Evolutionary conservation across 805 yeast genomes (phyloP).

Genomic region (Wickerhamiella slavikovae): DNA sequence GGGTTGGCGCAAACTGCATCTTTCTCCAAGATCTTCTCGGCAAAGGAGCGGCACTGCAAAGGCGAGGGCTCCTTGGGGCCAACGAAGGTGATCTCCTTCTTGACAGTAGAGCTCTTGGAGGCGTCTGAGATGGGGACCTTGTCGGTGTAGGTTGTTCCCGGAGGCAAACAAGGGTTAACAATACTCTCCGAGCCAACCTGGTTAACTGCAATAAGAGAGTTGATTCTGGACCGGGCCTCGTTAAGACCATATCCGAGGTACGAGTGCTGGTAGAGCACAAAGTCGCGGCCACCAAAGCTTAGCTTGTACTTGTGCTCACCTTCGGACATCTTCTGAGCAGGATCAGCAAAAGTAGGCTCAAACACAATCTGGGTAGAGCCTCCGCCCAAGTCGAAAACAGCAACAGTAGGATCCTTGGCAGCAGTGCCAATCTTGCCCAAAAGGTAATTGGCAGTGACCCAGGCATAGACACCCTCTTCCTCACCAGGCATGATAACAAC

Average conservation of each 20-base stretch:
- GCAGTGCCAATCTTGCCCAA: conserved; percentile 82
- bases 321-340: conserved; percentile 32
- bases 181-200: conserved; percentile 23
- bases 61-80: conserved; percentile 50
- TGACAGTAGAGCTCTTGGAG: conserved; percentile 5
- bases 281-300: conserved; percentile 62
- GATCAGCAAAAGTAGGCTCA: conserved; percentile 52
- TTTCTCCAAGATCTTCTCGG: conserved; percentile 68
- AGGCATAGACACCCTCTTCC: conserved; percentile 95
- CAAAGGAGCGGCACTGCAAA: conserved; percentile 67
- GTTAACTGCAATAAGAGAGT: conserved; percentile 37
- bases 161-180: conserved; percentile 75
- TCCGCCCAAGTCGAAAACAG: conserved; percentile 95
- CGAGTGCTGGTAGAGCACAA: conserved; percentile 74
- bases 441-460: conserved; percentile 91
- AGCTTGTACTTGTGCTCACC: conserved; percentile 79
- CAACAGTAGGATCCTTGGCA: conserved; percentile 69
- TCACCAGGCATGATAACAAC: conserved; percentile 86
- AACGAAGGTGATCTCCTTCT: conserved; percentile 29
- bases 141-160: conserved; percentile 39
- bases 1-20: conserved; percentile 50
- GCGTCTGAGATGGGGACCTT: conserved; percentile 34
- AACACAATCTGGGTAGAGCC: conserved; percentile 97
- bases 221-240: conserved; percentile 77
- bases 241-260: conserved; percentile 91